Conservation (phyloP, 2,329 filamentous ascomycete species). For the Lojkania enalia region DNA sequence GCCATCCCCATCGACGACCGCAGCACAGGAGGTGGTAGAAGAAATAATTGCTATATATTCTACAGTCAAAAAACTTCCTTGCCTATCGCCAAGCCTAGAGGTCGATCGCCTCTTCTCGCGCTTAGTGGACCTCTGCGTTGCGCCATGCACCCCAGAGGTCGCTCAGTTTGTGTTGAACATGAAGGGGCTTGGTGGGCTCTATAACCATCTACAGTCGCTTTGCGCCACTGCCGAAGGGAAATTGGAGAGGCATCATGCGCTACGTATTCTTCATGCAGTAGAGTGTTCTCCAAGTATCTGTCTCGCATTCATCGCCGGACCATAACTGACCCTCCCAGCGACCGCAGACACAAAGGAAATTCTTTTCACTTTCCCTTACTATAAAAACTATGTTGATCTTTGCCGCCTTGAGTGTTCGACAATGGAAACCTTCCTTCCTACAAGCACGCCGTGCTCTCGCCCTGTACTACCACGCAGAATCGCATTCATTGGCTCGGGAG, state of each 20-base stretch:
- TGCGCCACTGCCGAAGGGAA: conserved; percentile 52
- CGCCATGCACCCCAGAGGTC: conserved; percentile 25
- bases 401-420: conserved; percentile 52
- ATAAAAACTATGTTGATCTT: conserved; percentile 55
- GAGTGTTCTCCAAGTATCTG: too few relatives aligned
- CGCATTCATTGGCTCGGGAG: conserved; percentile 57
- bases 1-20: conserved; percentile 19
- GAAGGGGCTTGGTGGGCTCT: conserved; percentile 35
- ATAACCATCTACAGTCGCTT: conserved; percentile 45
- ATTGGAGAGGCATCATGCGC: too few relatives aligned
- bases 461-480: conserved; percentile 36
- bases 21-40: conserved; percentile 23
- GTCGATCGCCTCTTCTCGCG: conserved; percentile 43
- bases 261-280: too few relatives aligned
- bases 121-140: conserved; percentile 44
- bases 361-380: conserved; percentile 56
- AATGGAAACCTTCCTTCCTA: conserved; percentile 41
- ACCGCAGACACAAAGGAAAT: too few relatives aligned
- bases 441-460: conserved; percentile 1
- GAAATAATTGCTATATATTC: conserved; percentile 27
- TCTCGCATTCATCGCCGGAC: too few relatives aligned
- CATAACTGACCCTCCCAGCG: too few relatives aligned
- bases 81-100: conserved; percentile 35
- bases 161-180: conserved; percentile 35
- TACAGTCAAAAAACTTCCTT: conserved; percentile 16